Conservation (phyloP, 129 eudicot genomes). For the Solidago caesia region DNA sequence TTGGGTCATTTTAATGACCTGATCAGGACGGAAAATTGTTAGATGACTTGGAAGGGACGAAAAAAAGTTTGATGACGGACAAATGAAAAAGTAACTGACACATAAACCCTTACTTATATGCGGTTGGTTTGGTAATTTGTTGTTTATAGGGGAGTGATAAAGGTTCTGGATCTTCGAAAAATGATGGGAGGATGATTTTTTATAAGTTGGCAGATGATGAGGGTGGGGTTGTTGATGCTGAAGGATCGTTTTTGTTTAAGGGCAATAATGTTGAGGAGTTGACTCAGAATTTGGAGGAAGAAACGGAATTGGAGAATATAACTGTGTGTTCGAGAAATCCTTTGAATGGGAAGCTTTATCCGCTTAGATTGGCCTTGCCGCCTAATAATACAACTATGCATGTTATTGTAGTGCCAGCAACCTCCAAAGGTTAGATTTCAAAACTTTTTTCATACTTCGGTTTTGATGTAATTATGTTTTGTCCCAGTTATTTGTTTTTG, state of each 20-base stretch:
- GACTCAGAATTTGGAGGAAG: conserved; percentile 72
- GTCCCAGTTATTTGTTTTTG: neutral
- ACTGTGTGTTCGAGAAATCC: conserved; percentile 66
- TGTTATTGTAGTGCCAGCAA: conserved; percentile 68
- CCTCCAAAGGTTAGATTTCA: conserved; percentile 62
- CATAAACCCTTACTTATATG: no score
- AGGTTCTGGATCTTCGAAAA: conserved; percentile 33
- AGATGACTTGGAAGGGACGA: no score
- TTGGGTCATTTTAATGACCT: no score
- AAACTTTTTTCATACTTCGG: conserved; percentile 4
- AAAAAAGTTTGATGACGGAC: no score
- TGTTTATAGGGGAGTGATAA: conserved; percentile 38
- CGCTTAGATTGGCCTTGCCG: conserved; percentile 78
- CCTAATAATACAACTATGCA: conserved; percentile 75
- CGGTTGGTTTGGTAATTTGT: neutral
- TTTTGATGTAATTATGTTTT: conserved; percentile 3
- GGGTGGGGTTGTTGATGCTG: conserved; percentile 51
- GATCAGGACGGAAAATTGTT: no score
- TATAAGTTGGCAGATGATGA: conserved; percentile 67
- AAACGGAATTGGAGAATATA: conserved; percentile 57
- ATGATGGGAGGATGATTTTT: conserved; percentile 69
- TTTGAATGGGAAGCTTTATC: conserved; percentile 72
- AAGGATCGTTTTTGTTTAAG: conserved; percentile 56
- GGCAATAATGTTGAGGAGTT: conserved; percentile 62
- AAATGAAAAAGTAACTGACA: no score